Evolutionary conservation across 345 rosid genomes (phyloP).

Genomic region (Euclidium syriacum): DNA sequence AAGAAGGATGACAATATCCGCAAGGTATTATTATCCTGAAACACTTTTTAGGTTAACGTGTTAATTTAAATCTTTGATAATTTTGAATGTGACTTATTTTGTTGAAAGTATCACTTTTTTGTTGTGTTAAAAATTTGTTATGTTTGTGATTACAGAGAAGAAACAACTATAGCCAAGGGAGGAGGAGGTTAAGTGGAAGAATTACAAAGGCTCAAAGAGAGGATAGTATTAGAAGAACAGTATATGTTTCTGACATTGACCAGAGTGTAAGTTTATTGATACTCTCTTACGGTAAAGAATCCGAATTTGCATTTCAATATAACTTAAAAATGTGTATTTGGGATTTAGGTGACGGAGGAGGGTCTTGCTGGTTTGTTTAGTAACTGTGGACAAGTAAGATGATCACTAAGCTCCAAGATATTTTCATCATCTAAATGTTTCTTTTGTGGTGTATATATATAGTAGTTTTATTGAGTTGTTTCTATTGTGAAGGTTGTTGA

Average conservation of each 20-base stretch:
- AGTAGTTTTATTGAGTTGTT: neutral
- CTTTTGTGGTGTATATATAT: neutral
- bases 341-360: conserved; percentile 77
- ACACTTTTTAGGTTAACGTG: too few species aligned
- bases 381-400: conserved; percentile 74
- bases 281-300: neutral
- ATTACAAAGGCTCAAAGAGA: conserved; percentile 44
- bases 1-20: conserved; percentile 24
- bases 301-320: neutral
- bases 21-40: conserved; percentile 16
- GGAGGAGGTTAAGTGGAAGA: conserved; percentile 59
- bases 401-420: neutral
- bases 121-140: neutral
- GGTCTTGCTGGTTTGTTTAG: conserved; percentile 75
- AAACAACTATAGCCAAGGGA: conserved; percentile 53
- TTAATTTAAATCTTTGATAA: neutral
- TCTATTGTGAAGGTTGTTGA: conserved; percentile 71
- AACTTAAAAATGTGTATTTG: neutral
- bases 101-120: neutral
- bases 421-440: neutral
- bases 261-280: conserved; percentile 30
- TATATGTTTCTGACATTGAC: conserved; percentile 39
- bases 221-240: conserved; percentile 46
- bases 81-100: neutral
- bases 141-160: conserved; percentile 45